A percentile compares a stretch with the other conserved stretches of the same genome.
Evolutionary conservation across 495 filamentous ascomycete genomes (phyloP).

Genomic region (Penicillium silybi): DNA sequence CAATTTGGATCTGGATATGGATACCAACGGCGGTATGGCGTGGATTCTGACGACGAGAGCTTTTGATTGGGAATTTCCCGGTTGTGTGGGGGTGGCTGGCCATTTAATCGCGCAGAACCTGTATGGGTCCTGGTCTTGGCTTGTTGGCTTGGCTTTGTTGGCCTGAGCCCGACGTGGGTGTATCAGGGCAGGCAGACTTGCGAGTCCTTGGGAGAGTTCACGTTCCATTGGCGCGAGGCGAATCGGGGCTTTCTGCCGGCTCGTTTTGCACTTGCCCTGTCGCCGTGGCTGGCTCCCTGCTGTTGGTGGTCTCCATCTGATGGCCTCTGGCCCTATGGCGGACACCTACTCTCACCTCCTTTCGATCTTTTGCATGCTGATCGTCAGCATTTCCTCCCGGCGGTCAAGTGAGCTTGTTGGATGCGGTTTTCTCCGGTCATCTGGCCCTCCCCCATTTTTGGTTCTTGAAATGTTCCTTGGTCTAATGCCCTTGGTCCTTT

Average conservation of each 20-base stretch:
- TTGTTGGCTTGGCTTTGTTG: neutral
- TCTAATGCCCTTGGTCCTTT: neutral
- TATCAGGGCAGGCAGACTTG: neutral
- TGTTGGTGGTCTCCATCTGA: neutral
- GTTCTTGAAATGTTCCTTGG: neutral
- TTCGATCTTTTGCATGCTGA: neutral
- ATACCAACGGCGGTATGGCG: constrained; percentile 19
- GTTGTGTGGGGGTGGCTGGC: neutral
- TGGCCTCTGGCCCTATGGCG: neutral
- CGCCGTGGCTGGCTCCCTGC: neutral
- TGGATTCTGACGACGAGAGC: constrained; percentile 35
- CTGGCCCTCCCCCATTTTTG: neutral
- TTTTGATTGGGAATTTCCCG: constrained; percentile 10
- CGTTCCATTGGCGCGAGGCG: neutral
- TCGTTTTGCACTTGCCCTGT: neutral
- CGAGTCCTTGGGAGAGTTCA: neutral
- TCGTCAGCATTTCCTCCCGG: neutral
- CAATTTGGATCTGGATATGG: constrained; percentile 16
- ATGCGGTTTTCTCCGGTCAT: neutral
- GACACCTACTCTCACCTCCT: neutral
- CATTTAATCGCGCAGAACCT: neutral
- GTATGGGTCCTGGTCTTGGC: neutral
- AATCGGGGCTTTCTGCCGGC: neutral
- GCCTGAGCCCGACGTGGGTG: neutral
- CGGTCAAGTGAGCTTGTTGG: neutral